These are phyloP conservation scores for Acanthamoeba divionensis DNA, from an alignment of 208 protist species.

Conservation along the genomic window DNA sequence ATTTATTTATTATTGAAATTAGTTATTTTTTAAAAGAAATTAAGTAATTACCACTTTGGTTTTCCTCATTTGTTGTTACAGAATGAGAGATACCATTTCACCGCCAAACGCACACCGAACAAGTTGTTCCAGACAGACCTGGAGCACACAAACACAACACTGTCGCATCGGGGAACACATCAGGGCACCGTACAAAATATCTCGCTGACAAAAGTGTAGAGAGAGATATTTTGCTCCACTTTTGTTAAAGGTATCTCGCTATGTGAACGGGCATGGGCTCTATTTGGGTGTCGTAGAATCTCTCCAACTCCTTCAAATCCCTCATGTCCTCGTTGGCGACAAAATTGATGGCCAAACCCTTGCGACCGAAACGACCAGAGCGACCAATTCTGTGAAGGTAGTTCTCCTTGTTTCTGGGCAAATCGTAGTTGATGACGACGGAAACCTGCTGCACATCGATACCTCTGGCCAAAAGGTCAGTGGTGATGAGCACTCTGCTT, in stretches of 20 bases:
- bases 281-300: constrained; percentile 98
- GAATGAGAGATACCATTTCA: no score
- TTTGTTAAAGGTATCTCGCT: constrained; percentile 56
- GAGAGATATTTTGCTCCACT: no score
- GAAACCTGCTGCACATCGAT: constrained; percentile 99
- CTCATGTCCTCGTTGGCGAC: constrained; percentile 95
- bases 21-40: no score
- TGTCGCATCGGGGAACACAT: no score
- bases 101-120: no score
- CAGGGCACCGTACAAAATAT: no score
- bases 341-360: constrained; percentile 99
- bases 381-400: constrained; percentile 99
- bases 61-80: no score
- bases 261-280: constrained; percentile 98
- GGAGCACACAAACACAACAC: no score
- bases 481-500: constrained; percentile 97
- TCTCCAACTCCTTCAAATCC: constrained; percentile 95
- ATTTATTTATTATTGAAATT: no score
- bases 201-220: no score
- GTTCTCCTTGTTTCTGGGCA: constrained; percentile 97
- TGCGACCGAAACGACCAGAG: constrained; percentile 98
- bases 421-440: constrained; percentile 99
- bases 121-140: no score
- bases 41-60: no score
- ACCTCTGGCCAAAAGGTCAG: constrained; percentile 98